Base-by-base conservation (phyloP, 257 asterid species). In the Handroanthus guayacan region DNA sequence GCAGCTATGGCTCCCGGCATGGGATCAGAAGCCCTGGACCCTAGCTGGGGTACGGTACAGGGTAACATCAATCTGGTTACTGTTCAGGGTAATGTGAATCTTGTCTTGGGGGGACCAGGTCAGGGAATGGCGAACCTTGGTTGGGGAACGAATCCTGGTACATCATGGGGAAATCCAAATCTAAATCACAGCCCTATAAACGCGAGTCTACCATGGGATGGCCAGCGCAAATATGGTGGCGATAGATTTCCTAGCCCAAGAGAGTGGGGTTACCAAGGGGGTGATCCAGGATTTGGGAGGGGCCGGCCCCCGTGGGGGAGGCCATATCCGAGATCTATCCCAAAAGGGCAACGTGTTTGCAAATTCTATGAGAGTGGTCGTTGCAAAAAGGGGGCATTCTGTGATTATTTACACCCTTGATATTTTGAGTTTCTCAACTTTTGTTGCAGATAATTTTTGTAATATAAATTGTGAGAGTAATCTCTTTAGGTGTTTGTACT, bases 331-430 rank as follows among this genome's bases (percentile, higher is more conserved):
- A 86, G 94, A 82, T 85, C 93, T 25, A 82, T 85, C 14, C 90
- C 89, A 0, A 91, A 87, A 82, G 92, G 91, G 73, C 92, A 92
- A 62, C 82, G 98, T 57, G 88, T 93, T 36, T 93, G 98, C 69
- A 93, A 93, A 80, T 93, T 93, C 78, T 91, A 88, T 14, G 98
- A 86, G 81, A 89, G 87, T 44, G 98, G 98, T 48, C 95, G 77
- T 37, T 93, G 98, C 95, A 88, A 78, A 73, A 93, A 91, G 75
- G 98, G 98, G 11, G 89, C 96, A 12, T 89, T 86, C 17, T 93
- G 98, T 9, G 96, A 87, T 71, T 91, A 89, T 72, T 86, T 88
- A 9, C 98, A 93, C 74, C 92, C 91, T 0, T 87, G 78, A 89
- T 45, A 56, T 41, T 41, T 39, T 34, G 13, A 52, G 71, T 57